Evolutionary conservation across 352 stramenopile genomes (phyloP).

Genomic region (Phytophthora pisi): DNA sequence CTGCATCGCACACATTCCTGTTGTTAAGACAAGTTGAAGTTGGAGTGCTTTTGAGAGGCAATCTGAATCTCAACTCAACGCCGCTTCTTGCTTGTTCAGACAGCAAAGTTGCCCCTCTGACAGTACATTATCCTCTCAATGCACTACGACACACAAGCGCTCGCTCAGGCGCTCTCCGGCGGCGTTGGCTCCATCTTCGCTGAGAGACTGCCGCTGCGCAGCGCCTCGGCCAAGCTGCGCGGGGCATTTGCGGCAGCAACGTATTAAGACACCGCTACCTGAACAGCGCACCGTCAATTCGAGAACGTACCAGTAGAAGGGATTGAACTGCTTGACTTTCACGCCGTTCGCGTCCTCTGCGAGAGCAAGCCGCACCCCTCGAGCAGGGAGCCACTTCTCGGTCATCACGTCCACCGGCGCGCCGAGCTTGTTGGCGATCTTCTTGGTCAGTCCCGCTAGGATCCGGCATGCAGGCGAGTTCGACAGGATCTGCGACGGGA

Average conservation of each 20-base stretch:
- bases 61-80: no score
- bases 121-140: no score
- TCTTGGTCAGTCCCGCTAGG: conserved; percentile 81
- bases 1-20: neutral
- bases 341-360: conserved; percentile 7
- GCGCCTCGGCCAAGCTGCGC: conserved; percentile 22
- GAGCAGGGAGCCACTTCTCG: conserved; percentile 74
- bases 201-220: conserved; percentile 12
- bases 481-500: conserved; percentile 55
- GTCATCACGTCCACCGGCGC: conserved; percentile 85
- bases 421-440: conserved; percentile 83
- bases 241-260: neutral
- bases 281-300: neutral
- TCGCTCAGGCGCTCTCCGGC: neutral
- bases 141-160: no score
- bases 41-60: no score
- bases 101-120: no score
- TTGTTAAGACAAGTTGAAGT: neutral
- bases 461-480: conserved; percentile 80
- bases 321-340: conserved; percentile 67
- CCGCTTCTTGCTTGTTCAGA: no score
- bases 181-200: conserved; percentile 6
- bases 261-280: neutral
- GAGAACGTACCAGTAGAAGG: conserved; percentile 65
- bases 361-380: conserved; percentile 32